Conservation (phyloP, 176 grass and related monocot genomes). For the Juncus effusus region DNA sequence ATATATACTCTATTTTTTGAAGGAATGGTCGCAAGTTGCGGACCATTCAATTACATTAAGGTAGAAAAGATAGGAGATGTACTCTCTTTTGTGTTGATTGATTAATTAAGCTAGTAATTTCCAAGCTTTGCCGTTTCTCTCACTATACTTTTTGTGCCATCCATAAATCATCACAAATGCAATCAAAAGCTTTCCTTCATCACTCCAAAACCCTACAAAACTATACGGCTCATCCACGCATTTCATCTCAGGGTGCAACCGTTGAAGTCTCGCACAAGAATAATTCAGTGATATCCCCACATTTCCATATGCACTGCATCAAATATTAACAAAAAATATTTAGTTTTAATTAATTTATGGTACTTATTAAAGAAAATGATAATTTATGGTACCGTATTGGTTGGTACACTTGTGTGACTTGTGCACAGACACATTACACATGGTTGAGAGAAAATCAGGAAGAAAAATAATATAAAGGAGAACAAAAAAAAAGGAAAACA, state of each 20-base stretch:
- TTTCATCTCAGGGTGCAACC: slow-evolving; percentile 14
- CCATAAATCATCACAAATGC: slow-evolving; percentile 62
- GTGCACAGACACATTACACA: no score
- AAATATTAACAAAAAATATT: no score
- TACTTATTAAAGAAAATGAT: no score
- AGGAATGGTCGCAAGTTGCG: no score
- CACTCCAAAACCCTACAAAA: slow-evolving; percentile 66
- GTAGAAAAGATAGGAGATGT: no score
- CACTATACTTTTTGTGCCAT: slow-evolving; percentile 49
- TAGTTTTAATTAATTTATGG: no score
- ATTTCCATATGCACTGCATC: slow-evolving; percentile 56
- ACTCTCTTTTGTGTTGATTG: not conserved
- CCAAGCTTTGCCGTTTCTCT: slow-evolving; percentile 24
- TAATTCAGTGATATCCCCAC: slow-evolving; percentile 65
- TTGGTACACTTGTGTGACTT: no score
- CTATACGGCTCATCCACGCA: slow-evolving; percentile 53
- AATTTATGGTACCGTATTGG: no score
- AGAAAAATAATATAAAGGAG: no score
- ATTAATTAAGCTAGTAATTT: slow-evolving; percentile 6
- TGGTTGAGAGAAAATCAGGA: no score
- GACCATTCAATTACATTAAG: no score
- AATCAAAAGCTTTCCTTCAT: slow-evolving; percentile 58
- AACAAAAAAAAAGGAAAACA: not conserved
- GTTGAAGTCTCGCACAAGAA: slow-evolving; percentile 45
- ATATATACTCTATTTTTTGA: no score